Percentiles rank a stretch among this genome's conserved stretches.
phyloP scores from a whole-genome alignment of 2,329 filamentous ascomycete species.

The Arthrobotrys entomopaga region DNA sequence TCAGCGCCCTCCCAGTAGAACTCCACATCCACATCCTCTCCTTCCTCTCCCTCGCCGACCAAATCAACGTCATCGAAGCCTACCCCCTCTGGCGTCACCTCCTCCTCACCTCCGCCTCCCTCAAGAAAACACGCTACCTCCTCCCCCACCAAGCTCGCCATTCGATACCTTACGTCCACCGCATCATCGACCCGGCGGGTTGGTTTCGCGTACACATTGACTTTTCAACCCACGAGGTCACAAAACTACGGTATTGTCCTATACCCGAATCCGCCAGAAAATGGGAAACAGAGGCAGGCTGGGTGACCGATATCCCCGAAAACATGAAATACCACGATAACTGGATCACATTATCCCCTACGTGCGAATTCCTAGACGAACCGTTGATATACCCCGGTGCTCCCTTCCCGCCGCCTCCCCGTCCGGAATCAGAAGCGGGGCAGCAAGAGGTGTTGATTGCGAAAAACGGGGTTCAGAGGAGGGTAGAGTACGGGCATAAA shows the following conservation, averaged over 20 bases:
- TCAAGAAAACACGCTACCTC: constrained; percentile 7
- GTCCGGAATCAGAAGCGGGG: no score
- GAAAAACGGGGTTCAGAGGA: no score
- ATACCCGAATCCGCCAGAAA: background rate
- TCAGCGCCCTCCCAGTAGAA: background rate
- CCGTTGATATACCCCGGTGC: background rate
- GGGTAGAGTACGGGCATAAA: no score
- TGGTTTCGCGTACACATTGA: background rate
- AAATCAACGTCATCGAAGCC: constrained; percentile 6
- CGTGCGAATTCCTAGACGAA: background rate
- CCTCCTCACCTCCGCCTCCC: background rate
- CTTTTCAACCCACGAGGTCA: background rate
- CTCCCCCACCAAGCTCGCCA: background rate
- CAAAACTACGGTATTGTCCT: background rate
- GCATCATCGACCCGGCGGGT: background rate
- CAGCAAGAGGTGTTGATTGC: no score
- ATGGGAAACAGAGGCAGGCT: background rate
- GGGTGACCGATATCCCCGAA: background rate
- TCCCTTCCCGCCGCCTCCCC: no score
- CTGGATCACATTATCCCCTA: background rate
- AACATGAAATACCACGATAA: background rate
- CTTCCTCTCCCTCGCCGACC: constrained; percentile 11
- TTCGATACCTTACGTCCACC: constrained; percentile 1
- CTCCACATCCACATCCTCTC: constrained; percentile 5
- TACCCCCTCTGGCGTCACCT: background rate